Evolutionary conservation across 257 asterid genomes (phyloP).

Genomic region (Scutellaria baicalensis): DNA sequence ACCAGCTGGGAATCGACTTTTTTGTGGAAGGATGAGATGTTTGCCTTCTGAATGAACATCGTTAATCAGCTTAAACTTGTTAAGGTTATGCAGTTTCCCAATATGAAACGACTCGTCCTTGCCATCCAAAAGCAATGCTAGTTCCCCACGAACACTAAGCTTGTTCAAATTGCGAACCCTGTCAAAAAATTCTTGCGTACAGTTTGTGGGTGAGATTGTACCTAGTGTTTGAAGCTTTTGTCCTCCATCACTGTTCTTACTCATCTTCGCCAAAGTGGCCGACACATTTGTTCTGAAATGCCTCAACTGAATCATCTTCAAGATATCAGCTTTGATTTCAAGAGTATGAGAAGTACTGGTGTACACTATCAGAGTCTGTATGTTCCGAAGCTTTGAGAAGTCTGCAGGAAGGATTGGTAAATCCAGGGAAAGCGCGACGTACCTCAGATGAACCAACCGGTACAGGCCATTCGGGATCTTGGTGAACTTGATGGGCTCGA

Average conservation of each 20-base stretch:
- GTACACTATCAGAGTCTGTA: conserved; percentile 40
- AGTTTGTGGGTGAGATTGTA: conserved; percentile 38
- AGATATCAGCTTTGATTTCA: conserved; percentile 32
- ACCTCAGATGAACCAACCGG: conserved; percentile 29
- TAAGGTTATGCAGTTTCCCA: conserved; percentile 25
- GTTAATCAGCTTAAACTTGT: conserved; percentile 43
- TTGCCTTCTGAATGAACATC: conserved; percentile 26
- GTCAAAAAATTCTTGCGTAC: conserved; percentile 31
- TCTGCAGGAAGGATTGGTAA: conserved; percentile 19
- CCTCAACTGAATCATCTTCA: conserved; percentile 38
- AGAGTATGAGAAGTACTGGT: conserved; percentile 28
- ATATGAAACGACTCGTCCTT: conserved; percentile 29
- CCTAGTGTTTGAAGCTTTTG: conserved; percentile 41
- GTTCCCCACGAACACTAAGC: conserved; percentile 42
- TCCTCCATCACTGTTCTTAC: conserved; percentile 12
- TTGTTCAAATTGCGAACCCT: conserved; percentile 36
- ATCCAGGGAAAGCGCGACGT: conserved; percentile 23
- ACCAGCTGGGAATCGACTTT: conserved; percentile 30
- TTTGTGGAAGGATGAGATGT: conserved; percentile 23
- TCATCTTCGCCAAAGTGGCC: conserved; percentile 14
- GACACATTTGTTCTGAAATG: conserved; percentile 40
- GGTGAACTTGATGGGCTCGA: conserved; percentile 18
- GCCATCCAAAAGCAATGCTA: conserved; percentile 28
- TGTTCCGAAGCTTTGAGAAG: conserved; percentile 39
- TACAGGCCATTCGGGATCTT: conserved; percentile 22